A percentile compares a stretch with the other conserved stretches of the same genome.
phyloP scores from a whole-genome alignment of 768 basidiomycete genomes.

The Tylopilus rubrobrunneus region DNA sequence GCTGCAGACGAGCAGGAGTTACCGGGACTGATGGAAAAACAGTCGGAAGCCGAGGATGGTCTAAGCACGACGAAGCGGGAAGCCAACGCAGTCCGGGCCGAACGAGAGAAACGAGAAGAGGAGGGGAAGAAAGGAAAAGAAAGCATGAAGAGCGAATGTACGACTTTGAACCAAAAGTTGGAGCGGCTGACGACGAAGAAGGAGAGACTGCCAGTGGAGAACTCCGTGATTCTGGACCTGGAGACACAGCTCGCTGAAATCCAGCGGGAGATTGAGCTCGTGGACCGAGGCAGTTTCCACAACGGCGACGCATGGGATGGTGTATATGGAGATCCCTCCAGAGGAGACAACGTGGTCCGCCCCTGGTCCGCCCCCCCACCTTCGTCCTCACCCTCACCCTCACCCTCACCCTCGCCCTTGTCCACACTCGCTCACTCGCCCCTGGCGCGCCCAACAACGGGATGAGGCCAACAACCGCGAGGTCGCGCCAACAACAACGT shows the following conservation, averaged over 20 bases:
- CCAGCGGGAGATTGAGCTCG: conserved; percentile 53
- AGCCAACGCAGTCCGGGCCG: conserved; percentile 42
- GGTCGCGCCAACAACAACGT: too few relatives aligned
- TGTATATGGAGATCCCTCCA: conserved; percentile 12
- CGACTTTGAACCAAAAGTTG: conserved; percentile 51
- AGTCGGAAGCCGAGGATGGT: conserved; percentile 39
- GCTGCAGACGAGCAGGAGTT: conserved; percentile 40
- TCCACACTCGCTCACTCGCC: too few relatives aligned
- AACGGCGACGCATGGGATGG: conserved; percentile 15
- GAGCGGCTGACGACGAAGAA: conserved; percentile 64
- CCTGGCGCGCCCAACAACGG: too few relatives aligned
- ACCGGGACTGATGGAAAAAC: conserved; percentile 38
- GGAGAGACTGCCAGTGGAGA: conserved; percentile 68
- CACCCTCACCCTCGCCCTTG: too few relatives aligned
- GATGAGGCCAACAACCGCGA: too few relatives aligned
- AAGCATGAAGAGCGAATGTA: conserved; percentile 53
- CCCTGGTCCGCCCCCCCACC: too few relatives aligned
- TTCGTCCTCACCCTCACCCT: too few relatives aligned
- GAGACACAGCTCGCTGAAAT: conserved; percentile 62
- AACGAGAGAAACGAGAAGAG: conserved; percentile 47
- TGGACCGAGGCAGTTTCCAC: conserved; percentile 27
- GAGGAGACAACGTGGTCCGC: too few relatives aligned
- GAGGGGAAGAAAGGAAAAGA: conserved; percentile 54
- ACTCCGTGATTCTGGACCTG: conserved; percentile 54
- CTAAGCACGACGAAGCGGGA: conserved; percentile 39